Evolutionary conservation across 176 grass and related monocot genomes (phyloP).

Genomic region (Oropetium thomaeum): DNA sequence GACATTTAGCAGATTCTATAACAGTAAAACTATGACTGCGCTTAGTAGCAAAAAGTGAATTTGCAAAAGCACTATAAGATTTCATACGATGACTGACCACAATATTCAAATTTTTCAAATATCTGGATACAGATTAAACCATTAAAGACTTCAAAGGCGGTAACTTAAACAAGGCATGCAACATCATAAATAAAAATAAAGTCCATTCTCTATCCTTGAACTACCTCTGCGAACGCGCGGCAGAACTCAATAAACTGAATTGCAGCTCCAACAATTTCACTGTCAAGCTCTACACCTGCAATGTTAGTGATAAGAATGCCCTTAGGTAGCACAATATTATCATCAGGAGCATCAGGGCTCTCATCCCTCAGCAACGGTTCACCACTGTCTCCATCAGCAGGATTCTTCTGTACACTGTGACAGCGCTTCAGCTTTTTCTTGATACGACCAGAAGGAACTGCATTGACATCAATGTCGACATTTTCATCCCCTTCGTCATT

Average conservation of each 20-base stretch:
- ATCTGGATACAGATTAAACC: not conserved
- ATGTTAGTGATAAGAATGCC: slow-evolving; percentile 49
- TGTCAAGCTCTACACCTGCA: slow-evolving; percentile 39
- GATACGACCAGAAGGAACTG: slow-evolving; percentile 12
- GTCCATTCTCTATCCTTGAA: slow-evolving; percentile 2
- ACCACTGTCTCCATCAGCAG: slow-evolving; percentile 15
- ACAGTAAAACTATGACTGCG: not conserved
- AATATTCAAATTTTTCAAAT: not conserved
- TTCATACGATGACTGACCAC: not conserved
- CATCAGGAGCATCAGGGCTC: slow-evolving; percentile 6
- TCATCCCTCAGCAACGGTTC: slow-evolving; percentile 1
- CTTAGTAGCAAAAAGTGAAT: not conserved
- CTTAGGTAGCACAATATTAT: slow-evolving; percentile 42
- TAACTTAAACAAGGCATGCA: slow-evolving; percentile 11
- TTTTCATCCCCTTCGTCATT: slow-evolving; percentile 56
- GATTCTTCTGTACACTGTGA: not conserved
- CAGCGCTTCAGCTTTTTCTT: slow-evolving; percentile 31
- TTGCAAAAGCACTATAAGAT: not conserved
- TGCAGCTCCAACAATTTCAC: slow-evolving; percentile 56
- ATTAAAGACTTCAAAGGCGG: not conserved
- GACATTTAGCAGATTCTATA: slow-evolving; percentile 10
- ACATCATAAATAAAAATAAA: slow-evolving; percentile 3
- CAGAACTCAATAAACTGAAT: slow-evolving; percentile 84
- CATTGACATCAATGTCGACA: slow-evolving; percentile 33
- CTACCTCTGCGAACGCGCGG: slow-evolving; percentile 69